Conservation (phyloP, 2,329 filamentous ascomycete species). For the Hirsutella minnesotensis region DNA sequence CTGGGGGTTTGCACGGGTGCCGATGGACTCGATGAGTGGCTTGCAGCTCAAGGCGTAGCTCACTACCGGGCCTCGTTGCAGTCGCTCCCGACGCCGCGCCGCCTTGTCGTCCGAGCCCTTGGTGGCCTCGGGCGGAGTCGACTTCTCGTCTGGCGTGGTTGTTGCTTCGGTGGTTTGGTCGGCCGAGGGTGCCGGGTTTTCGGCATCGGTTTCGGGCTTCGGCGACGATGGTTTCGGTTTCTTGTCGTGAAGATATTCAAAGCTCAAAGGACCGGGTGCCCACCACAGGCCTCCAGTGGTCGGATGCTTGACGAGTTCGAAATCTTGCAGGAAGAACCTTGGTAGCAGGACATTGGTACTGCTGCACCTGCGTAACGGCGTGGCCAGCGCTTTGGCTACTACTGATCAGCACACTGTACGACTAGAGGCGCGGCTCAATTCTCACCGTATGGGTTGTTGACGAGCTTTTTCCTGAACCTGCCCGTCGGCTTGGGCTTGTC, state of each 20-base stretch:
- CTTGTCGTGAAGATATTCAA: constrained; percentile 12
- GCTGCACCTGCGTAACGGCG: constrained; percentile 44
- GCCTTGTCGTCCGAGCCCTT: too few relatives aligned
- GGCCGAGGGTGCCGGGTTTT: too few relatives aligned
- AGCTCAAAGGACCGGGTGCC: constrained; percentile 33
- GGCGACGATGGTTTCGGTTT: background rate
- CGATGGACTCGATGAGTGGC: constrained; percentile 15
- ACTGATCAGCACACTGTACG: too few relatives aligned
- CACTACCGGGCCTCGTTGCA: constrained; percentile 11
- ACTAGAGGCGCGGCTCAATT: too few relatives aligned
- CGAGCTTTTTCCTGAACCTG: constrained; percentile 45
- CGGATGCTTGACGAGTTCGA: constrained; percentile 44
- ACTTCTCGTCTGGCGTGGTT: background rate
- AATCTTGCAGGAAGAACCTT: constrained; percentile 49
- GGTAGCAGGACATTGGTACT: constrained; percentile 40
- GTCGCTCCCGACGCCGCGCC: background rate
- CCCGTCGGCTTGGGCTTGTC: constrained; percentile 17
- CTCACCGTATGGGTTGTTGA: constrained; percentile 53
- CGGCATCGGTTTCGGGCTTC: too few relatives aligned
- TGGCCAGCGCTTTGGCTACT: constrained; percentile 49
- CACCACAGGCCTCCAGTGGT: constrained; percentile 41
- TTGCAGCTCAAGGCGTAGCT: constrained; percentile 18
- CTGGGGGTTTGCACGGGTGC: constrained; percentile 5
- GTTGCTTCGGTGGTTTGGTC: background rate
- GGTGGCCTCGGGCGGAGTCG: background rate